A percentile compares a stretch with the other conserved stretches of the same genome.
Evolutionary conservation across 345 rosid species (phyloP).

Genomic region (Gossypium stocksii): DNA sequence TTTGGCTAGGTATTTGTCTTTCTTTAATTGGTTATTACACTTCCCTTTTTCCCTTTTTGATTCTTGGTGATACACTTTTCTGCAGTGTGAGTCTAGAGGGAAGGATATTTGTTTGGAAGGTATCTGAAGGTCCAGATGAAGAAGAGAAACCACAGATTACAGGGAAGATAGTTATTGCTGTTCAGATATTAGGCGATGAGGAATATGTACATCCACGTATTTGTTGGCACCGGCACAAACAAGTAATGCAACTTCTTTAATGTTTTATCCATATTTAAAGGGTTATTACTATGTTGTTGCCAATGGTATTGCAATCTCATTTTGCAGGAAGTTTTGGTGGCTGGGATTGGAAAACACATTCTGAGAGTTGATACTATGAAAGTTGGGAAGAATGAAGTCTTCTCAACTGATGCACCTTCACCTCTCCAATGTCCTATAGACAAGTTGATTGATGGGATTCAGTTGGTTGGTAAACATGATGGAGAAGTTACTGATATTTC

Average conservation of each 20-base stretch:
- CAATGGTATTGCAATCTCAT: not conserved
- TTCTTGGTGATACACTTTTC: slow-evolving; percentile 10
- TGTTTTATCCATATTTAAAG: not conserved
- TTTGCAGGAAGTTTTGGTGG: slow-evolving; percentile 77
- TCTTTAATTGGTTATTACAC: not conserved
- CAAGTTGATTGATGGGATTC: slow-evolving; percentile 64
- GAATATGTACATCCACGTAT: slow-evolving; percentile 66
- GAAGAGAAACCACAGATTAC: slow-evolving; percentile 66
- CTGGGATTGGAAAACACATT: slow-evolving; percentile 66
- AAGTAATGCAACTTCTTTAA: slow-evolving; percentile 39
- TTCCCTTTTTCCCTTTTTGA: slow-evolving; percentile 3
- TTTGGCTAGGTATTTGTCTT: slow-evolving; percentile 67
- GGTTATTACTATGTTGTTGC: slow-evolving; percentile 9
- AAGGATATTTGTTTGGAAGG: slow-evolving; percentile 66
- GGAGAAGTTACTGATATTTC: slow-evolving; percentile 94
- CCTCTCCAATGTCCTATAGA: slow-evolving; percentile 71
- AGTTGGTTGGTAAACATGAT: slow-evolving; percentile 81
- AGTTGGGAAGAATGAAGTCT: slow-evolving; percentile 56
- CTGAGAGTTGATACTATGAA: slow-evolving; percentile 71
- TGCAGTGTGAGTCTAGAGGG: slow-evolving; percentile 79
- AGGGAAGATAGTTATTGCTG: slow-evolving; percentile 53
- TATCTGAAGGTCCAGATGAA: slow-evolving; percentile 74
- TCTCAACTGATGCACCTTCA: slow-evolving; percentile 69
- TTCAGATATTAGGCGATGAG: slow-evolving; percentile 55
- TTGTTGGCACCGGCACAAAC: slow-evolving; percentile 95